Base-by-base conservation (phyloP, 1,284 basidiomycete species). In the Sutorius eximius region DNA sequence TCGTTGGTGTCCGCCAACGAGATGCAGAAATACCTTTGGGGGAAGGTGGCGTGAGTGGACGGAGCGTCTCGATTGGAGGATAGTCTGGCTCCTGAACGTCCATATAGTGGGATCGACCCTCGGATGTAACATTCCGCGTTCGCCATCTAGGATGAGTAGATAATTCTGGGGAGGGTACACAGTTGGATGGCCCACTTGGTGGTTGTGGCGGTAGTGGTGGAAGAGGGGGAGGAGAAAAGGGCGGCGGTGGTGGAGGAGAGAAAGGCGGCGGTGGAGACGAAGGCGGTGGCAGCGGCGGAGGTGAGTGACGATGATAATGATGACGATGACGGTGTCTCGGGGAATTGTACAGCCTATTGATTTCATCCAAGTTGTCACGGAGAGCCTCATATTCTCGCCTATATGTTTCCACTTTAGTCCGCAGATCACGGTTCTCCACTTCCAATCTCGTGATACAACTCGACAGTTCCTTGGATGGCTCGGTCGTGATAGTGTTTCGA, bases 371-470 rank as follows among this genome's bases (percentile, higher is more conserved):
- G 30, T 2, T 55, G 22, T 61, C 54, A 22, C 41, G 59, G 22
- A 40, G 45, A 24, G 3, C 11, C 12, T 63, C 49, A 40, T 45
- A 24, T 9, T 67, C 51, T 22, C 36, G 42, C 29, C 55, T 57
- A 41, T 45, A 42, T 16, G 15, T 37, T 33, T 69, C 61, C 32
- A 12, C 34, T 46, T 53, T 48, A 37, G 33, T 22, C 32, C 38
- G 56, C 18, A 66, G 34, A 10, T 56, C 41, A 37, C 22, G 36
- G 8, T 59, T 67, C 37, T 67, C 55, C 7, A 49, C 46, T 51
- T 70, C 45, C 51, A 66, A 52, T 56, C n/a, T 65, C 29, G 32
- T 37, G 33, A 66, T 61, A 53, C 60, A 64, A 47, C n/a, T 49
- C 13, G 45, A 53, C 5, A 30, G 24, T 9, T 63, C 52, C 30